Evolutionary conservation across 2,329 filamentous ascomycete species (phyloP).

Genomic region (Cladosporium velox): DNA sequence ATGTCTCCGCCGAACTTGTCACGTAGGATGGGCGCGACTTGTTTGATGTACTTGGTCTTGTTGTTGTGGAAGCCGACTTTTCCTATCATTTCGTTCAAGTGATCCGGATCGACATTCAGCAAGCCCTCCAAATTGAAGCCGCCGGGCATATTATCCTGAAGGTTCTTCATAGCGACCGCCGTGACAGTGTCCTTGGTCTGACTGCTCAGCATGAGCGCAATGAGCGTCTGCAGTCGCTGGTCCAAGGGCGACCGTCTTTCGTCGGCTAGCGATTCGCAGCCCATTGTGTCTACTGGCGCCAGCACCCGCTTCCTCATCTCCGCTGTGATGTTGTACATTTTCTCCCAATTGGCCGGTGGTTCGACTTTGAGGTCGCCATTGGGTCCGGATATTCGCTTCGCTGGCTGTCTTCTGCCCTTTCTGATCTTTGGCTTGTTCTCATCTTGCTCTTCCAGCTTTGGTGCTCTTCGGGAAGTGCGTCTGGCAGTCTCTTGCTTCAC

Average conservation of each 20-base stretch:
- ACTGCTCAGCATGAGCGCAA: slow-evolving; percentile 85
- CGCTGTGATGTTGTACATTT: slow-evolving; percentile 74
- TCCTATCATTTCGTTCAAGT: slow-evolving; percentile 73
- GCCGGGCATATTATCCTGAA: slow-evolving; percentile 72
- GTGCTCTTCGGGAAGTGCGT: slow-evolving; percentile 34
- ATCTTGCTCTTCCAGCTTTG: slow-evolving; percentile 27
- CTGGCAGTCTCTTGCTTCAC: slow-evolving; percentile 18
- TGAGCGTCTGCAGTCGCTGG: slow-evolving; percentile 80
- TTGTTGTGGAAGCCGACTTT: slow-evolving; percentile 94
- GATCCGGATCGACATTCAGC: slow-evolving; percentile 66
- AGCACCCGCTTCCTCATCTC: slow-evolving; percentile 72
- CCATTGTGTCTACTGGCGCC: slow-evolving; percentile 96
- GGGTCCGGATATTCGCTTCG: slow-evolving; percentile 38
- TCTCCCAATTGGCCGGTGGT: slow-evolving; percentile 79
- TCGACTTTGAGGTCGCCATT: slow-evolving; percentile 32
- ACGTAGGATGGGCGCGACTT: slow-evolving; percentile 69
- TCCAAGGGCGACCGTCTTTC: slow-evolving; percentile 53
- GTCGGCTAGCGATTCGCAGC: slow-evolving; percentile 76
- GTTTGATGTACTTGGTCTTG: slow-evolving; percentile 83
- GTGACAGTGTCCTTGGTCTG: slow-evolving; percentile 95
- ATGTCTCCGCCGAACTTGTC: slow-evolving; percentile 75
- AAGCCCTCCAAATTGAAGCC: slow-evolving; percentile 75
- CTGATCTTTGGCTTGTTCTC: slow-evolving; percentile 25
- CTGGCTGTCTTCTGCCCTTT: slow-evolving; percentile 31
- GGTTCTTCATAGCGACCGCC: slow-evolving; percentile 74